Base-by-base conservation (phyloP, 306 rosid species). In the Ormosia semicastrata region DNA sequence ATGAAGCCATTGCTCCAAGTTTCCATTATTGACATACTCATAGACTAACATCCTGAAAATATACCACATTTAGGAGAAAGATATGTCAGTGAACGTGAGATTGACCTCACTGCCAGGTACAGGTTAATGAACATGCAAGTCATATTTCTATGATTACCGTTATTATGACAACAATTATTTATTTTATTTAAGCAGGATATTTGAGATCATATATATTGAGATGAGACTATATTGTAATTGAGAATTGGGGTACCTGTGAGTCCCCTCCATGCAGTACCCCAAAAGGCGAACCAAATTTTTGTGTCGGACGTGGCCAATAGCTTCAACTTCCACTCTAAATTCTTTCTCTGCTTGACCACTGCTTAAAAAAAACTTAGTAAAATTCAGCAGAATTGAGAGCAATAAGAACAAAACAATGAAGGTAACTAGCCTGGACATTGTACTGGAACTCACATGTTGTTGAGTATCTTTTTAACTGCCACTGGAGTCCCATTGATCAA, bases 281-380 rank as follows among this genome's bases (percentile, higher is more conserved):
- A 95, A 82, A 62, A 95, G 98, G 71, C 98, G 97, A 83, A 93
- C 98, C 87, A 95, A 89, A 83, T 95, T 95, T 88, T 95, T 95
- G 79, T 95, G 98, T 41, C 98, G 90, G 12, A 93, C 98, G 72
- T 95, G 98, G 17, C 98, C 98, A 84, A 93, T 95, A 57, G 98
- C 98, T 79, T 95, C 98, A 73, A 95, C 98, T 86, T 95, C 98
- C 76, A 88, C 97, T 81, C 97, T 85, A 82, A 95, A 95, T 80
- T 95, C 98, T 77, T 89, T 91, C 89, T 95, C 98, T 52, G 98
- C 98, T 86, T 95, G 98, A 62, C 98, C 97, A 57, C 98, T 95
- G 84, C 47, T 15, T 15, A 68, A 60, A 73, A 54, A 50, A 77
- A 68, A 0, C 67, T 11, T 57, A 41, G 8, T 77, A 15, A 63